phyloP scores from a whole-genome alignment of 2,329 filamentous ascomycete genomes.

The Didymella keratinophila region DNA sequence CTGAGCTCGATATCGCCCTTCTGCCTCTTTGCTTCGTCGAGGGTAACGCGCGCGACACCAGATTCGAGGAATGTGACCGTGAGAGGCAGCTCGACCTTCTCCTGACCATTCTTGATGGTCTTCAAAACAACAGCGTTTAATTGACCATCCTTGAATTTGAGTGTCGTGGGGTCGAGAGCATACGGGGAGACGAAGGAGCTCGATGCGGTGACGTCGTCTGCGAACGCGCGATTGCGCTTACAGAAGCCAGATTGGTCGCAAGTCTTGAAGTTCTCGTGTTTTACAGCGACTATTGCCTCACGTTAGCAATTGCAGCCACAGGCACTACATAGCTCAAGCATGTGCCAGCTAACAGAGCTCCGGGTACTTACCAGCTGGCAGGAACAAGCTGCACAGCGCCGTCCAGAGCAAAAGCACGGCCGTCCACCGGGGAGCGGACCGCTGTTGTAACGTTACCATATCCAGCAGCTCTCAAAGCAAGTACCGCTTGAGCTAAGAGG shows the following conservation, averaged over 20 bases:
- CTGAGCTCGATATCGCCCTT: conserved; percentile 89
- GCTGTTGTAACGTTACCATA: conserved; percentile 38
- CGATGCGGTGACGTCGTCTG: conserved; percentile 74
- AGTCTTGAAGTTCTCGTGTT: conserved; percentile 97
- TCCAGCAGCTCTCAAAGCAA: conserved; percentile 33
- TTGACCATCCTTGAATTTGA: conserved; percentile 80
- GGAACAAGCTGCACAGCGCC: conserved; percentile 45
- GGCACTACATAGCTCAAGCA: not conserved
- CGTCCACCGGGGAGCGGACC: conserved; percentile 68
- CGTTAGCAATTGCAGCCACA: conserved; percentile 14
- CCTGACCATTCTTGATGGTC: conserved; percentile 69
- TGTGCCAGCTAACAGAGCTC: conserved; percentile 13
- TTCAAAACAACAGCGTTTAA: conserved; percentile 85
- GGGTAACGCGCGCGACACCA: conserved; percentile 82
- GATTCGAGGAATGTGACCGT: conserved; percentile 89
- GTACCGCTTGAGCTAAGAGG: conserved; percentile 26
- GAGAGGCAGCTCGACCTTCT: conserved; percentile 80
- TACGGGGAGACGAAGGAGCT: conserved; percentile 84
- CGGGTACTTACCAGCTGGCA: conserved; percentile 47
- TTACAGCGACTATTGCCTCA: conserved; percentile 72
- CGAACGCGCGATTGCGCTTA: conserved; percentile 89
- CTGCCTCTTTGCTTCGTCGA: conserved; percentile 90
- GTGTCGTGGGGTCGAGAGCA: conserved; percentile 72
- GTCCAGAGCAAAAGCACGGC: conserved; percentile 51
- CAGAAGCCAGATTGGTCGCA: conserved; percentile 97